Base-by-base conservation (phyloP, 176 grass and related monocot genomes). In the Oryza punctata region DNA sequence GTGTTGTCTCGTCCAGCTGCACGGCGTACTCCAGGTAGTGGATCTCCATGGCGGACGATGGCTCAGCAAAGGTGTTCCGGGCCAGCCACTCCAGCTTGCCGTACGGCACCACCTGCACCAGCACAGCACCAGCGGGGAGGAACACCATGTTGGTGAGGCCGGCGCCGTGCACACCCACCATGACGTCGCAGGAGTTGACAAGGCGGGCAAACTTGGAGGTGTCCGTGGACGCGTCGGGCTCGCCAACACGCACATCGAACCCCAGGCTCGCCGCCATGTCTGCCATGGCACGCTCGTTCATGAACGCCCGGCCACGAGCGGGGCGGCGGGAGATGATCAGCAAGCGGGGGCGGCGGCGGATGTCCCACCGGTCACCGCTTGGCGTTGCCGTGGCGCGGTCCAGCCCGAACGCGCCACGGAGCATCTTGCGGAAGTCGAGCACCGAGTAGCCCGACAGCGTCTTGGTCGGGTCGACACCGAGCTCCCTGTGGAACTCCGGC, bases 131-230 rank as follows among this genome's bases (percentile, higher is more conserved):
- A 0, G 91, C 93, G 0, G 93, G 96, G 3, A 98, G 72, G 85
- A 98, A 98, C 70, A 98, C 93, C 96, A 98, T 95, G 89, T 94
- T 95, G 19, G 96, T 95, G 7, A 98, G 91, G 46, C 93, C 96
- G 0, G 96, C 96, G 32, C 96, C 96, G 69, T 98, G 96, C 25
- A 88, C 96, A 14, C 96, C 96, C 18, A 98, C 87, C 91, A 98
- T 92, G 19, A 98, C 96, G 79, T 98, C 96, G 81, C 87, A 88
- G 12, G 96, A 93, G 72, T 98, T 98, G 46, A 98, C 96, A 8
- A 95, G 81, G 32, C 96, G 76, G 14, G 96, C 96, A 35, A 98
- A 93, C 93, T 98, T 91, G 82, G 85, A 70, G 25, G 91, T 66
- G 69, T 98, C 96, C 21, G 93, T 92, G 30, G 68, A 83, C 9